A percentile compares a stretch with the other conserved stretches of the same genome.
Evolutionary conservation across 208 protist genomes (phyloP).

Genomic region (Herpetomonas samuelpessoai): DNA sequence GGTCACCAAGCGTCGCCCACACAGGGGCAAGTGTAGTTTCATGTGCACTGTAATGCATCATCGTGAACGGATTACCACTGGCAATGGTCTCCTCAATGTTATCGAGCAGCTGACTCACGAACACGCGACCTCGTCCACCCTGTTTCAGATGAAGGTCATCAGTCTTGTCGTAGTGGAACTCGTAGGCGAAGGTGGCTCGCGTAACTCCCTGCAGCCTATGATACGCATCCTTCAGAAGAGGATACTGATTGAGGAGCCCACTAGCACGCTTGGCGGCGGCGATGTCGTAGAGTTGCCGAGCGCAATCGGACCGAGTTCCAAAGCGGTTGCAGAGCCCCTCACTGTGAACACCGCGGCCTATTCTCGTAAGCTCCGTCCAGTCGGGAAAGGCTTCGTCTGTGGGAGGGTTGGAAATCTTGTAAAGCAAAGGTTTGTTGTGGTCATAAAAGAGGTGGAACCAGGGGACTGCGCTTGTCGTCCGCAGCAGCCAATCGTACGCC

Average conservation of each 20-base stretch:
- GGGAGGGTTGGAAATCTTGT: constrained; percentile 29
- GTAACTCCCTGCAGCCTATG: constrained; percentile 1
- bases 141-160: constrained; percentile 27
- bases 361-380: constrained; percentile 10
- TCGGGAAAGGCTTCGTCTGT: constrained; percentile 28
- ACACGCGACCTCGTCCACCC: constrained; percentile 43
- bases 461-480: not conserved
- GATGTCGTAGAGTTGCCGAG: constrained; percentile 19
- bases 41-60: constrained; percentile 56
- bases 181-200: constrained; percentile 1
- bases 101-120: constrained; percentile 33
- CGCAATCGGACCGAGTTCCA: constrained; percentile 11
- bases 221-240: constrained; percentile 10
- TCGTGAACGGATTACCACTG: constrained; percentile 31
- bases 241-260: constrained; percentile 14
- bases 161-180: constrained; percentile 19
- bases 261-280: constrained; percentile 7
- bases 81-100: constrained; percentile 32
- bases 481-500: constrained; percentile 22
- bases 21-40: constrained; percentile 27
- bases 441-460: constrained; percentile 22
- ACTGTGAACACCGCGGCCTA: constrained; percentile 19
- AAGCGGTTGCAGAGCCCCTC: constrained; percentile 19
- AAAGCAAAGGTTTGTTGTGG: constrained; percentile 13
- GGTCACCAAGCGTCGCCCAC: constrained; percentile 32